These are phyloP conservation scores for Phytophthora aleatoria DNA, from an alignment of 352 stramenopile species.

Conservation along the genomic window DNA sequence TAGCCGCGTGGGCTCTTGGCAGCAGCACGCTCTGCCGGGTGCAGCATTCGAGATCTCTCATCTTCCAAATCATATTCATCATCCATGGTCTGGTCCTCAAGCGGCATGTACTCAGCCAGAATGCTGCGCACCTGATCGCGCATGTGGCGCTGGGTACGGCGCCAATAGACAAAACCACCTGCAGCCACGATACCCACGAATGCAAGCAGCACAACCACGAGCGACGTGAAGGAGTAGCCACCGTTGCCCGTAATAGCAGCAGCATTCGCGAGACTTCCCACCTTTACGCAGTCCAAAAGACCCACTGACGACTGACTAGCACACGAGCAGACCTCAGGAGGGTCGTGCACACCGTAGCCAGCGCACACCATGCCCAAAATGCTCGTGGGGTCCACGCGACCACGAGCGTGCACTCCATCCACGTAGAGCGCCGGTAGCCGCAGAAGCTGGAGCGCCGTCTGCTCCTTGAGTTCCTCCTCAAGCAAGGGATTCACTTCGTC, in stretches of 20 bases:
- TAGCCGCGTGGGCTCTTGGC: conserved; percentile 86
- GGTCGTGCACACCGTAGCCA: conserved; percentile 81
- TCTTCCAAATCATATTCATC: conserved; percentile 69
- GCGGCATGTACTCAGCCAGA: conserved; percentile 96
- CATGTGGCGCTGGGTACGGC: conserved; percentile 93
- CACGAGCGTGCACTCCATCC: conserved; percentile 93
- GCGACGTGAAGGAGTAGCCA: conserved; percentile 81
- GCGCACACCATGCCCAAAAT: conserved; percentile 88
- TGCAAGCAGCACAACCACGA: conserved; percentile 86
- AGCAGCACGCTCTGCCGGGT: conserved; percentile 68
- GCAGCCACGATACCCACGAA: conserved; percentile 76
- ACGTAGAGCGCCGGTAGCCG: conserved; percentile 94
- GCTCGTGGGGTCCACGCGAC: conserved; percentile 87
- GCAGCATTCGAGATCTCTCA: conserved; percentile 52
- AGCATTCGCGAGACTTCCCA: conserved; percentile 69
- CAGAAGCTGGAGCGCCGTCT: conserved; percentile 91
- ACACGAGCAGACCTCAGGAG: conserved; percentile 79
- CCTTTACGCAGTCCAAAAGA: conserved; percentile 73
- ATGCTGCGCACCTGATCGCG: conserved; percentile 95
- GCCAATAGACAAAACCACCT: conserved; percentile 91
- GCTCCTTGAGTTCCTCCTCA: conserved; percentile 89
- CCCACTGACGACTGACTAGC: conserved; percentile 66
- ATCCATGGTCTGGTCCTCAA: conserved; percentile 89
- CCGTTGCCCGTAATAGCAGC: conserved; percentile 50
- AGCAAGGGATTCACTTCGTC: conserved; percentile 90